Base-by-base conservation (phyloP, 108 stramenopile species). In the Cyclotella choctawhatcheeana region DNA sequence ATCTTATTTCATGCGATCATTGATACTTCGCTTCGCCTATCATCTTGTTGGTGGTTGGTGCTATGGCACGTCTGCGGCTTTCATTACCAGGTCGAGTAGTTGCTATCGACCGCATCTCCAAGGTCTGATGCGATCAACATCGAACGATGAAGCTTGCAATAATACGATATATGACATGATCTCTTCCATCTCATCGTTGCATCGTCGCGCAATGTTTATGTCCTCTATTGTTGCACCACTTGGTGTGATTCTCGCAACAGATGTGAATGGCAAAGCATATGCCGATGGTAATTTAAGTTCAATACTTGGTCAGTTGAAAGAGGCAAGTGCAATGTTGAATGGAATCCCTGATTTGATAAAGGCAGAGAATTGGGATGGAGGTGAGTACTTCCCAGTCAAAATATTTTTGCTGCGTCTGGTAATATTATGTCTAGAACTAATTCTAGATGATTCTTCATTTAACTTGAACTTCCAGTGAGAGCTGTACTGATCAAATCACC, bases 361-460 rank as follows among this genome's bases (percentile, higher is more conserved):
- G 67, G 66, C 64, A 25, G 85, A 91, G 69, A 88, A 95, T 76
- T 95, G 93, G 93, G 93, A 95, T 72, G 54, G 81, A 1, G 76
- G 76, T 77, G 45, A 52, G 60, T 52, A 29, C 27, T 65, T 3
- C 4, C n/a, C 16, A 0, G 16, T 0, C 18, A 17, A n/a, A 16
- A 10, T 48, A 65, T 32, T 16, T 6, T 16, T 32, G 21, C 8
- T 26, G 12, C 24, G 21, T n/a, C n/a, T n/a, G n/a, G n/a, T n/a
- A n/a, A n/a, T n/a, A n/a, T n/a, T n/a, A n/a, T n/a, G n/a, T n/a
- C n/a, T n/a, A n/a, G n/a, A n/a, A n/a, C n/a, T n/a, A n/a, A n/a
- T n/a, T n/a, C n/a, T n/a, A n/a, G n/a, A n/a, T n/a, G n/a, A n/a
- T n/a, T n/a, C n/a, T n/a, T n/a, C n/a, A n/a, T n/a, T n/a, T n/a